Percentiles rank a stretch among this genome's conserved stretches.
These are phyloP conservation scores for Geum urbanum DNA, from an alignment of 306 rosid genomes.

Conservation along the genomic window DNA sequence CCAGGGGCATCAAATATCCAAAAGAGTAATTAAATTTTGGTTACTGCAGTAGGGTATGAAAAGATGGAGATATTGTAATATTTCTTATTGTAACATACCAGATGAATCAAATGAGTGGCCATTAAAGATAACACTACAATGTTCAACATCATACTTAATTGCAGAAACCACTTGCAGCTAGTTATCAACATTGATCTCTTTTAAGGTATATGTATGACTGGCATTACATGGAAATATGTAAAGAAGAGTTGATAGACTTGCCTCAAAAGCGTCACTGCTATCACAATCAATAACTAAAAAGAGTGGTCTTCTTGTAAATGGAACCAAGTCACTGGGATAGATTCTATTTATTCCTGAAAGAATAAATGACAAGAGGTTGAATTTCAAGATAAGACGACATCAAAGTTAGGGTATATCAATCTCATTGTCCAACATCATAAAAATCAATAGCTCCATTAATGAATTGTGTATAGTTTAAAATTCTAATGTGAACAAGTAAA, in stretches of 20 bases:
- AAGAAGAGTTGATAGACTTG: constrained; percentile 31
- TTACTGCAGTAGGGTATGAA: background rate
- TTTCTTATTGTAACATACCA: background rate
- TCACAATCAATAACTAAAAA: constrained; percentile 76
- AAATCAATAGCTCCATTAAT: constrained; percentile 1
- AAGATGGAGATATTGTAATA: background rate
- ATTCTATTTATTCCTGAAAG: constrained; percentile 76
- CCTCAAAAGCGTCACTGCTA: constrained; percentile 84
- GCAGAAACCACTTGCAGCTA: background rate
- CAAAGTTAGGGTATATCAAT: background rate
- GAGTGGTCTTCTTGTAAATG: constrained; percentile 93
- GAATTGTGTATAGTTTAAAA: background rate
- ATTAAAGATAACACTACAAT: background rate
- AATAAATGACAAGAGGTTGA: constrained; percentile 11
- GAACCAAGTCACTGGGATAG: constrained; percentile 75
- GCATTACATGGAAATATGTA: background rate
- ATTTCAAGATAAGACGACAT: background rate
- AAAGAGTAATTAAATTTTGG: background rate
- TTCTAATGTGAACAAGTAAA: background rate
- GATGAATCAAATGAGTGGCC: too few relatives aligned
- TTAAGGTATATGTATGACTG: background rate
- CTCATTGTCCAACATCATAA: background rate
- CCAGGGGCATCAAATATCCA: background rate
- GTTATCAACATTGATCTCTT: background rate
- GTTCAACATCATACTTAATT: background rate